Percentiles rank a stretch among this genome's conserved stretches.
These are phyloP conservation scores for Aeschynomene evenia DNA, from an alignment of 306 rosid species.

Conservation along the genomic window DNA sequence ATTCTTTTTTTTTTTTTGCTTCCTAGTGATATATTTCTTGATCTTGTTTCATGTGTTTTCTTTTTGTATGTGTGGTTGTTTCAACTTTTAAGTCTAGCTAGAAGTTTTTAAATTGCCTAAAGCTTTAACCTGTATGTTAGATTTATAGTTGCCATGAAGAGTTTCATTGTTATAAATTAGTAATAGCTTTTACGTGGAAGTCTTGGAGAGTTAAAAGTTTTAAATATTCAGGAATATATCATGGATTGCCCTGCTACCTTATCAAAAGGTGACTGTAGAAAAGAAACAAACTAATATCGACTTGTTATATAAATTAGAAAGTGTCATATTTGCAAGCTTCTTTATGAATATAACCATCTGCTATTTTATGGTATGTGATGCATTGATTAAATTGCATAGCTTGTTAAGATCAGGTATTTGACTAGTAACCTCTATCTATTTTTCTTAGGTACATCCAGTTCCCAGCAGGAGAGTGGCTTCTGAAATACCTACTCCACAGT, in stretches of 20 bases:
- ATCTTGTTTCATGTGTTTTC: not conserved
- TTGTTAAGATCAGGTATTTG: not conserved
- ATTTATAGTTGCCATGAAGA: conserved; percentile 12
- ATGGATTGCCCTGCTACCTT: not conserved
- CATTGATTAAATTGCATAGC: not conserved
- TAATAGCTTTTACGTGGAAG: conserved; percentile 4
- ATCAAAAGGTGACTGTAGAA: not conserved
- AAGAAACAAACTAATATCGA: conserved; percentile 10
- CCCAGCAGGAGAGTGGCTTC: conserved; percentile 63
- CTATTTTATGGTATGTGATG: not conserved
- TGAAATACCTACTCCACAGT: conserved; percentile 92
- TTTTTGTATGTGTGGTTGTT: conserved; percentile 2
- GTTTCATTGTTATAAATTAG: not conserved
- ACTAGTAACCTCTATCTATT: conserved; percentile 5
- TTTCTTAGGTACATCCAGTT: conserved; percentile 49
- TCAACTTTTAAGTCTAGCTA: not conserved
- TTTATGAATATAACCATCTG: not conserved
- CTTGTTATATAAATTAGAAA: not conserved
- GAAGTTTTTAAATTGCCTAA: conserved; percentile 7
- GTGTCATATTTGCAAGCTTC: not conserved
- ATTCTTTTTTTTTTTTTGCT: not conserved
- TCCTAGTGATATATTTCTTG: not conserved
- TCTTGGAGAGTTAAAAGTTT: conserved; percentile 21
- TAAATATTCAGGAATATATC: conserved; percentile 7
- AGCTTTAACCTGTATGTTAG: not conserved